A percentile compares a stretch with the other conserved stretches of the same genome.
Evolutionary conservation across 768 basidiomycete genomes (phyloP).

Genomic region (Filobasidium floriforme): DNA sequence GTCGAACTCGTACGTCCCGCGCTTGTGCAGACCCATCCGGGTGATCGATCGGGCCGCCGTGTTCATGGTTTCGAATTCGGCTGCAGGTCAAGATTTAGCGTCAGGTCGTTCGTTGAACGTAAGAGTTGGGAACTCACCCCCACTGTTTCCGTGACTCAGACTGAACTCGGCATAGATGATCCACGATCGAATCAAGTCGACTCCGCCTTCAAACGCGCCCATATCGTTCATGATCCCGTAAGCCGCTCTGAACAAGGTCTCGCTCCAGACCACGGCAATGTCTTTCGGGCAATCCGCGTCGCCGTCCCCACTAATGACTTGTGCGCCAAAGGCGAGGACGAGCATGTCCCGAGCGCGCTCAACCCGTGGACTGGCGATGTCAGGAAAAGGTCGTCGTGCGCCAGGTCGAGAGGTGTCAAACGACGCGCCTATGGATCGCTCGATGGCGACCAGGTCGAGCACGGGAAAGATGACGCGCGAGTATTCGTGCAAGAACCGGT

Average conservation of each 20-base stretch:
- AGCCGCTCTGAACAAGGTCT: background rate
- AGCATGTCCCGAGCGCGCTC: constrained; percentile 13
- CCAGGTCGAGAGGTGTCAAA: background rate
- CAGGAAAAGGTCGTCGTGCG: background rate
- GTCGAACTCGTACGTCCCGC: constrained; percentile 3
- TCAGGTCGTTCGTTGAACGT: background rate
- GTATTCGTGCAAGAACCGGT: constrained; percentile 13
- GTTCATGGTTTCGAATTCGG: constrained; percentile 3
- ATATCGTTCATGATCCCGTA: background rate
- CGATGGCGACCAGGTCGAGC: constrained; percentile 6
- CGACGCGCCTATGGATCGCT: constrained; percentile 6
- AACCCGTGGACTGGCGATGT: background rate
- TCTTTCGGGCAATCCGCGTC: constrained; percentile 18
- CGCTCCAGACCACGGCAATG: constrained; percentile 10
- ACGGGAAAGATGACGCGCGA: constrained; percentile 12
- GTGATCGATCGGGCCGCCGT: constrained; percentile 12
- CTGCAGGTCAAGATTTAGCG: background rate
- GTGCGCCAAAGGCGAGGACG: constrained; percentile 20
- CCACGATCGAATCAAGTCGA: background rate
- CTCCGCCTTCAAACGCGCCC: background rate
- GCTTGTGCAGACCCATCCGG: constrained; percentile 15
- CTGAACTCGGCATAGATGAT: constrained; percentile 8
- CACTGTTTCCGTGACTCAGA: constrained; percentile 1
- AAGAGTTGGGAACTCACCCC: background rate
- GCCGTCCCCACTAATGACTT: constrained; percentile 18